A percentile compares a stretch with the other conserved stretches of the same genome.
These are phyloP conservation scores for Protomyces inouyei DNA, from an alignment of 1,139 yeast genomes.

Conservation along the genomic window DNA sequence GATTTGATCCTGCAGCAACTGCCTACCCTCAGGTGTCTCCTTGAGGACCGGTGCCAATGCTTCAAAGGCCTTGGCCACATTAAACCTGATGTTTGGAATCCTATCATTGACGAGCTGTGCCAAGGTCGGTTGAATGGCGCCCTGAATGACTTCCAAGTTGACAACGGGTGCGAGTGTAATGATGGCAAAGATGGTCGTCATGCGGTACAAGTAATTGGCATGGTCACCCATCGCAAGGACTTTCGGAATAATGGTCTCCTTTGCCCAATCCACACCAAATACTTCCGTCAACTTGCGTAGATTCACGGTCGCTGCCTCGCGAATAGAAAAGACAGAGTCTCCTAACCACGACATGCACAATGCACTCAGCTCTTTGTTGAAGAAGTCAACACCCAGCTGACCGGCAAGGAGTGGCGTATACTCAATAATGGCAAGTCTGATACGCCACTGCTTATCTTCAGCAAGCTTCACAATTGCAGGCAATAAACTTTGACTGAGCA, in stretches of 20 bases:
- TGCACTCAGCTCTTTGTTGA: conserved; percentile 84
- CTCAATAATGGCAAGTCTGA: conserved; percentile 92
- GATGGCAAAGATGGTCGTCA: conserved; percentile 84
- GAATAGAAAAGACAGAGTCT: conserved; percentile 94
- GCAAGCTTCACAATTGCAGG: conserved; percentile 97
- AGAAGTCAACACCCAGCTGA: conserved; percentile 88
- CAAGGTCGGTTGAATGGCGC: conserved; percentile 73
- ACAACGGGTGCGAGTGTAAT: conserved; percentile 64
- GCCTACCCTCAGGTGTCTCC: conserved; percentile 32
- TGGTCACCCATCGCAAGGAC: conserved; percentile 49
- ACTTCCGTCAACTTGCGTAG: conserved; percentile 72
- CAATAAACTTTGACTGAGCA: conserved; percentile 75
- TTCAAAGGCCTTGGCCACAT: conserved; percentile 80
- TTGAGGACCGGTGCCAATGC: conserved; percentile 44
- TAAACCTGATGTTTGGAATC: conserved; percentile 92
- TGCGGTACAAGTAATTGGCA: conserved; percentile 78
- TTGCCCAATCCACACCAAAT: conserved; percentile 94
- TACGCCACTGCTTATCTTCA: conserved; percentile 96
- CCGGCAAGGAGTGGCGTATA: conserved; percentile 94
- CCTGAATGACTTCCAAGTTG: conserved; percentile 51
- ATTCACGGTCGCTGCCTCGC: conserved; percentile 92
- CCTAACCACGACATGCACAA: conserved; percentile 95
- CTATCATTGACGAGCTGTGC: conserved; percentile 66
- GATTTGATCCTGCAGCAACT: conserved; percentile 42
- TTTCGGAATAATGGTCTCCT: conserved; percentile 72